These are phyloP conservation scores for Cladosporium sp. DNA, from an alignment of 2,329 filamentous ascomycete genomes.

Conservation along the genomic window DNA sequence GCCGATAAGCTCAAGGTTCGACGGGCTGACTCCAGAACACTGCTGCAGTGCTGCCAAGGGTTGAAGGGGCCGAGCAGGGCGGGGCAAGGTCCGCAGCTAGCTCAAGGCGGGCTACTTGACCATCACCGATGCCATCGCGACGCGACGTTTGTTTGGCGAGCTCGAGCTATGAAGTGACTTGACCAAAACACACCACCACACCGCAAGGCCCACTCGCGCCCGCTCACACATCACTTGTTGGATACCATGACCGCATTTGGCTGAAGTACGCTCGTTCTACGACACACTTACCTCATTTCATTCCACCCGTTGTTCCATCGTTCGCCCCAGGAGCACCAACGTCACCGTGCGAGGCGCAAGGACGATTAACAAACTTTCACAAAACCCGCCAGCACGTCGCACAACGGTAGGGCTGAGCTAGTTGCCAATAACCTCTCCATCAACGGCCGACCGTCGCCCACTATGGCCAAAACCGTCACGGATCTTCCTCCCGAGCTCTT, in stretches of 20 bases:
- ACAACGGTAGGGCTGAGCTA: conserved; percentile 1
- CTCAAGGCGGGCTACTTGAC: neutral
- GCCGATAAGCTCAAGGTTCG: neutral
- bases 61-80: neutral
- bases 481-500: conserved; percentile 9
- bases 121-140: neutral
- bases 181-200: neutral
- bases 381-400: neutral
- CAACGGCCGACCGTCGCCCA: neutral
- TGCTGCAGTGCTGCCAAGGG: neutral
- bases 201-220: no score
- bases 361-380: neutral
- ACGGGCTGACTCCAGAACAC: neutral
- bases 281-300: neutral
- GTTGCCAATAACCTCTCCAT: neutral
- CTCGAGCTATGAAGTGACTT: neutral
- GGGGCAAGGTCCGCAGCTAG: neutral
- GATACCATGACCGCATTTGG: neutral
- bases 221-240: neutral
- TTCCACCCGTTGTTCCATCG: neutral
- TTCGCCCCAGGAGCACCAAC: neutral
- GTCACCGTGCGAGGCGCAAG: neutral
- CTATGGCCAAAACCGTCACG: neutral
- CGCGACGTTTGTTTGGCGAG: neutral
- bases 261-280: neutral